phyloP scores from a whole-genome alignment of 371 early-diverging fungal genomes.

The Thermomucor indicae-seudaticae region DNA sequence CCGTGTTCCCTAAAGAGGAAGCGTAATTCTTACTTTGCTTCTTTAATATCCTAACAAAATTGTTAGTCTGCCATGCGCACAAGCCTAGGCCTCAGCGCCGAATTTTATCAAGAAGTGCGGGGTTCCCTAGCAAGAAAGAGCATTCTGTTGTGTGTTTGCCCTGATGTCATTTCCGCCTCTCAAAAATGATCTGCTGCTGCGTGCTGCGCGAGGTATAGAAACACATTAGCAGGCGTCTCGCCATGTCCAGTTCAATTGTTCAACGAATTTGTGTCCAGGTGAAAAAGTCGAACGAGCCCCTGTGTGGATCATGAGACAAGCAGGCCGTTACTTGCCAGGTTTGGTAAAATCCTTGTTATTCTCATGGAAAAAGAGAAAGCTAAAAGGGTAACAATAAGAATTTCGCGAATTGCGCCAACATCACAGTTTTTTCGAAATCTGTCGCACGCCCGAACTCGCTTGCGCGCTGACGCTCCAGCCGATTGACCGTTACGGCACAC shows the following conservation, averaged over 20 bases:
- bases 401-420: constrained; percentile 81
- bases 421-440: constrained; percentile 93
- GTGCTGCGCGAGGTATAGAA: constrained; percentile 76
- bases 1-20: too few species aligned
- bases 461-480: constrained; percentile 95
- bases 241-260: too few species aligned
- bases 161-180: constrained; percentile 83
- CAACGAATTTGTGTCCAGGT: too few species aligned
- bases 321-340: constrained; percentile 97
- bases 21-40: too few species aligned
- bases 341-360: constrained; percentile 1
- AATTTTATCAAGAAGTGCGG: too few species aligned
- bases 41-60: too few species aligned
- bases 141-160: too few species aligned
- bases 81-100: too few species aligned
- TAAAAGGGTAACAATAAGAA: constrained; percentile 47
- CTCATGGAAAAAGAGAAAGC: neutral
- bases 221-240: too few species aligned
- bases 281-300: constrained; percentile 88
- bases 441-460: constrained; percentile 92
- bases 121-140: too few species aligned
- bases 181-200: constrained; percentile 87
- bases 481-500: constrained; percentile 83
- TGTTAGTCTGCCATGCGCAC: too few species aligned
- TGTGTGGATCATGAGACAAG: constrained; percentile 98